Evolutionary conservation across 2,329 filamentous ascomycete genomes (phyloP).

Genomic region (Pyrenochaeta sp.): DNA sequence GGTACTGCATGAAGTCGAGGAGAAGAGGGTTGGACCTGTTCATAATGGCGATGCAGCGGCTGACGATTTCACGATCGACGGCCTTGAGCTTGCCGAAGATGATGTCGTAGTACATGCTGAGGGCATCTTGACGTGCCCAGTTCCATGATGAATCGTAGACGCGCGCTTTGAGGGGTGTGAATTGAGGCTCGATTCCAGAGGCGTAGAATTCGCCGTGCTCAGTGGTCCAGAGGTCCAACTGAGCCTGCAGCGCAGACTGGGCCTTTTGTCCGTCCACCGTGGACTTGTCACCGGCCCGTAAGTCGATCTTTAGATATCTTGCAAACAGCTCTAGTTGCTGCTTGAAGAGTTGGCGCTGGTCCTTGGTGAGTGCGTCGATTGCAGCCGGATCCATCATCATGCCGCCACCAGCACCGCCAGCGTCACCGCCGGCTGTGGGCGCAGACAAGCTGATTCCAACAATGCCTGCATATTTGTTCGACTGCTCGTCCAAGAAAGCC

Average conservation of each 20-base stretch:
- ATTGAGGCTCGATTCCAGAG: slow-evolving; percentile 90
- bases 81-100: slow-evolving; percentile 94
- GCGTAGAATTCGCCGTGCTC: slow-evolving; percentile 98
- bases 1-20: slow-evolving; percentile 99
- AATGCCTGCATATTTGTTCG: slow-evolving; percentile 87
- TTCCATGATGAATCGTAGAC: slow-evolving; percentile 99
- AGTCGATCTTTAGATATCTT: slow-evolving; percentile 95
- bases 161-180: slow-evolving; percentile 91
- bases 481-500: slow-evolving; percentile 84
- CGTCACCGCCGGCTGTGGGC: slow-evolving; percentile 74
- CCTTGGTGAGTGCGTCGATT: slow-evolving; percentile 95
- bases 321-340: slow-evolving; percentile 96
- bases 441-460: slow-evolving; percentile 86
- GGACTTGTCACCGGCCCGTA: slow-evolving; percentile 95
- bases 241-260: slow-evolving; percentile 85
- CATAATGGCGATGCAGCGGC: slow-evolving; percentile 98
- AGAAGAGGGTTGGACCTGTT: slow-evolving; percentile 96
- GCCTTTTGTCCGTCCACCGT: slow-evolving; percentile 85
- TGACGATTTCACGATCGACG: slow-evolving; percentile 97
- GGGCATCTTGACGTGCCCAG: slow-evolving; percentile 96
- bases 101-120: slow-evolving; percentile 99
- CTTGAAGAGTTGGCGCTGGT: slow-evolving; percentile 95
- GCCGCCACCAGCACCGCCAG: slow-evolving; percentile 75
- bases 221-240: slow-evolving; percentile 91
- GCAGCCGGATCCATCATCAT: slow-evolving; percentile 99